These are phyloP conservation scores for Massariosphaeria phaeospora DNA, from an alignment of 495 filamentous ascomycete genomes.

Conservation along the genomic window DNA sequence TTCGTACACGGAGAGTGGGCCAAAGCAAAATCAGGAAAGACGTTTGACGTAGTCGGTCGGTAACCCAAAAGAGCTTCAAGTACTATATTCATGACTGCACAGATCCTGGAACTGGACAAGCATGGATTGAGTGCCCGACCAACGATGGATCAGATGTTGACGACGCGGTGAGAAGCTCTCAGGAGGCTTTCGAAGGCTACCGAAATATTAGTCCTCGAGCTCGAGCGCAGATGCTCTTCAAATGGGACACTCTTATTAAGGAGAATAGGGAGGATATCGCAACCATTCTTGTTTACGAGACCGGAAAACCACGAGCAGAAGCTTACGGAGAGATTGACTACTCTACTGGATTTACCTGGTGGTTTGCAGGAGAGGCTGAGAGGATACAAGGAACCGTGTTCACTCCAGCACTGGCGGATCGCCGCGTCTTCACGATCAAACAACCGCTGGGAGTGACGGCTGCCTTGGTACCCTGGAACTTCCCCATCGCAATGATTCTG, in stretches of 20 bases:
- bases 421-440: conserved; percentile 66
- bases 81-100: background rate
- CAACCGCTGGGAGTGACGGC: conserved; percentile 63
- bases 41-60: conserved; percentile 63
- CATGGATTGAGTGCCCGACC: conserved; percentile 61
- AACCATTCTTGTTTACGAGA: conserved; percentile 46
- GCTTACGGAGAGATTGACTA: conserved; percentile 48
- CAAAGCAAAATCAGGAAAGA: conserved; percentile 55
- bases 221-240: conserved; percentile 59
- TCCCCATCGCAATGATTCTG: conserved; percentile 54
- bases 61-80: background rate
- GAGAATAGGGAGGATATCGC: conserved; percentile 46
- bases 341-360: conserved; percentile 47
- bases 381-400: conserved; percentile 59
- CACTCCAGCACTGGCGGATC: conserved; percentile 51
- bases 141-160: conserved; percentile 59
- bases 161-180: conserved; percentile 53
- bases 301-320: conserved; percentile 48
- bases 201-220: conserved; percentile 55
- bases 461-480: conserved; percentile 65
- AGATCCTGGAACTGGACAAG: conserved; percentile 61
- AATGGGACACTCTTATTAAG: conserved; percentile 44
- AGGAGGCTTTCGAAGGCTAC: conserved; percentile 59
- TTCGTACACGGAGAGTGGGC: conserved; percentile 61
- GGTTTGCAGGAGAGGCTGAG: conserved; percentile 61